These are phyloP conservation scores for Kodamaea alishanica DNA, from an alignment of 1,139 yeast genomes.

Conservation along the genomic window DNA sequence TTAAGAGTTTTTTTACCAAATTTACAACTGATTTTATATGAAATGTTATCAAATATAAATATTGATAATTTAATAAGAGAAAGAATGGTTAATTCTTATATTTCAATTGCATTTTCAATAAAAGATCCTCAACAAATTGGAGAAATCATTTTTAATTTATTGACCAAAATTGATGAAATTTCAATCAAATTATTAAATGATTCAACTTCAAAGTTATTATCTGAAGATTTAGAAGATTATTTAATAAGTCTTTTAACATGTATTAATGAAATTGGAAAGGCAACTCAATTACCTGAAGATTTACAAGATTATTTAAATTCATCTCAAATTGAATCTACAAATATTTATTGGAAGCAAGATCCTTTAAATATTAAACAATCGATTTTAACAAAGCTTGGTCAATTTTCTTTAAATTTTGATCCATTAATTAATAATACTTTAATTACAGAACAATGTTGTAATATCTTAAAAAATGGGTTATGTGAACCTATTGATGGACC, in stretches of 20 bases:
- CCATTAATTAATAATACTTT: constrained; percentile 33
- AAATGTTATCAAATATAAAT: constrained; percentile 45
- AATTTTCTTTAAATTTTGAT: constrained; percentile 39
- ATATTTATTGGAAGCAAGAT: constrained; percentile 38
- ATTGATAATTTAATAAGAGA: constrained; percentile 55
- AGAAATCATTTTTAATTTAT: constrained; percentile 17
- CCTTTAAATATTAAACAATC: constrained; percentile 37
- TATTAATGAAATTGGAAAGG: constrained; percentile 64
- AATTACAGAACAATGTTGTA: constrained; percentile 55
- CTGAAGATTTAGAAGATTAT: constrained; percentile 34
- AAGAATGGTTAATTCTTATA: constrained; percentile 56
- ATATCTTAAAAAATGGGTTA: constrained; percentile 54
- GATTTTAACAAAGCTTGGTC: constrained; percentile 37
- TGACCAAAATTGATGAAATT: constrained; percentile 21
- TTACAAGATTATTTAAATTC: constrained; percentile 37
- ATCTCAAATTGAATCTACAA: constrained; percentile 20
- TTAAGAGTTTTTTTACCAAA: constrained; percentile 47
- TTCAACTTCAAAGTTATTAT: constrained; percentile 1
- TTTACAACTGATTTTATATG: constrained; percentile 49
- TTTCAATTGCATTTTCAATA: constrained; percentile 56
- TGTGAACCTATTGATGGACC: constrained; percentile 55
- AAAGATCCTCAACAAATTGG: constrained; percentile 38
- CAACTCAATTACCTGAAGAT: constrained; percentile 59
- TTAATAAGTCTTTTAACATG: constrained; percentile 56
- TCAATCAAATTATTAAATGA: constrained; percentile 14